Percentiles rank a stretch among this genome's conserved stretches.
These are phyloP conservation scores for Synchytrium microbalum DNA, from an alignment of 371 early-diverging fungal species.

Conservation along the genomic window DNA sequence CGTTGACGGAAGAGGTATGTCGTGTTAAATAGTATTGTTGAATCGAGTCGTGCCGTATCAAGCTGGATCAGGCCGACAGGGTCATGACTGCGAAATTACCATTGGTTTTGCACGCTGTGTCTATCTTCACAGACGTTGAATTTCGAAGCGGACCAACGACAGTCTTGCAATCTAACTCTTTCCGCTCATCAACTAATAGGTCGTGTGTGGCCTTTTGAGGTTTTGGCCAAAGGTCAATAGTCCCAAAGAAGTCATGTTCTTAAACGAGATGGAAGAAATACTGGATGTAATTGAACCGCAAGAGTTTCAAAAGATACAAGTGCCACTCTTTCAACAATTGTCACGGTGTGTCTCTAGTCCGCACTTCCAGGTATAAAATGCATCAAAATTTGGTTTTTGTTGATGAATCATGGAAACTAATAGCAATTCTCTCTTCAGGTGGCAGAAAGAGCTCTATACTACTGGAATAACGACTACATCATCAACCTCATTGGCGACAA, in stretches of 20 bases:
- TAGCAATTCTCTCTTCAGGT: conserved; percentile 42
- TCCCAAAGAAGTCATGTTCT: conserved; percentile 96
- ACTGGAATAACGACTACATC: conserved; percentile 96
- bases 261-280: conserved; percentile 94
- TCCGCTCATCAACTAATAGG: conserved; percentile 33
- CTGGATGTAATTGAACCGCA: conserved; percentile 82
- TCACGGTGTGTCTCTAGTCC: conserved; percentile 85
- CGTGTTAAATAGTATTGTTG: not conserved
- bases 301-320: conserved; percentile 79
- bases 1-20: conserved; percentile 76
- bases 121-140: not conserved
- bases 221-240: conserved; percentile 98
- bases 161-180: not conserved
- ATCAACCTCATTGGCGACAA: conserved; percentile 88
- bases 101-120: not conserved
- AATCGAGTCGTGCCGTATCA: not conserved
- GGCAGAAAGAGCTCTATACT: conserved; percentile 90
- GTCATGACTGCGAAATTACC: not conserved
- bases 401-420: not conserved
- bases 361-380: conserved; percentile 78
- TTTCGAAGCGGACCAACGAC: conserved; percentile 3
- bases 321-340: conserved; percentile 83
- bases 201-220: conserved; percentile 73
- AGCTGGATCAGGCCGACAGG: too few species aligned
- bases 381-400: not conserved